A percentile compares a stretch with the other conserved stretches of the same genome.
Conservation (phyloP, 169 alveolate species). For the Plasmodium falciparum region DNA sequence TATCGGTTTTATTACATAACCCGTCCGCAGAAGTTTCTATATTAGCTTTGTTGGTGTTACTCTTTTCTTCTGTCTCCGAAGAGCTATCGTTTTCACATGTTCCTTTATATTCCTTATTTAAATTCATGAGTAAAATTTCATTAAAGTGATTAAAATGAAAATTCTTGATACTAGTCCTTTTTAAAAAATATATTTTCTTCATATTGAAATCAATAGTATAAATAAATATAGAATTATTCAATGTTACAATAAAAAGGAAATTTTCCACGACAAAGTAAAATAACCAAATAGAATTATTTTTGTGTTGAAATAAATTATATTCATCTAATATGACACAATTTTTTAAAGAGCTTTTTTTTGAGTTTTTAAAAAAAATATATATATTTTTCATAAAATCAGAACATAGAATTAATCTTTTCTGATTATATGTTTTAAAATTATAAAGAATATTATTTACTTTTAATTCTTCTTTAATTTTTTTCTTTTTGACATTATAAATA, state of each 20-base stretch:
- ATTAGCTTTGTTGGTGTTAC: no score
- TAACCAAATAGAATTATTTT: not conserved
- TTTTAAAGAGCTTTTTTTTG: constrained; percentile 1
- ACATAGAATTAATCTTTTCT: constrained; percentile 24
- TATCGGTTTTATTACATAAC: no score
- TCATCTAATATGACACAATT: constrained; percentile 1
- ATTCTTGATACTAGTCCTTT: not conserved
- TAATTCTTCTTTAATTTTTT: constrained; percentile 40
- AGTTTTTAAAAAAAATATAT: constrained; percentile 39
- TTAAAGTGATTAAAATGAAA: constrained; percentile 3
- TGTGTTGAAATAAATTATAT: constrained; percentile 20
- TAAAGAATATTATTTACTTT: constrained; percentile 18
- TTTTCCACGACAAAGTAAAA: constrained; percentile 17
- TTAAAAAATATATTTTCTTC: constrained; percentile 3
- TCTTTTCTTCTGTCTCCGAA: not conserved
- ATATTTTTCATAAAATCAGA: constrained; percentile 54
- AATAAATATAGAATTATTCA: constrained; percentile 19
- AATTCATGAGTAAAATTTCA: constrained; percentile 14
- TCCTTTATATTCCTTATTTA: not conserved
- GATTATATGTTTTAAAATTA: constrained; percentile 13
- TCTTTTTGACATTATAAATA: constrained; percentile 39
- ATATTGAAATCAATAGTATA: not conserved
- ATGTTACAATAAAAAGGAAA: constrained; percentile 21
- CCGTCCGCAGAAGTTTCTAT: not conserved
- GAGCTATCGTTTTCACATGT: no score